Conservation (phyloP, 352 stramenopile species). For the Phytophthora fragariae region DNA sequence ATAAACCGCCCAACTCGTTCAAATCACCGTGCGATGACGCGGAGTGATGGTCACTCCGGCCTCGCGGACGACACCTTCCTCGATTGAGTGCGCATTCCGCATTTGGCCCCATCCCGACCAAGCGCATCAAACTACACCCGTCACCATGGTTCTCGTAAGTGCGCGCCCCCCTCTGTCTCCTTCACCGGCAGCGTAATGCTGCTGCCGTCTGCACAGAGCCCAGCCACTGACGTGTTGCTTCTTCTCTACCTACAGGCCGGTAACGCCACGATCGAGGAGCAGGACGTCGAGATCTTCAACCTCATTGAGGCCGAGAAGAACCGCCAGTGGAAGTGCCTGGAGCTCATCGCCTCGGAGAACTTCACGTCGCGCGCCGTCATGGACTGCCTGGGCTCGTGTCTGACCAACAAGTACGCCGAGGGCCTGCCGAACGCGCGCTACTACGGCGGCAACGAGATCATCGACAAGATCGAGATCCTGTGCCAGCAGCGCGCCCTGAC, state of each 20-base stretch:
- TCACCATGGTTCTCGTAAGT: conserved; percentile 70
- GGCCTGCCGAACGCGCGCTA: conserved; percentile 96
- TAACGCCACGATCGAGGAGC: conserved; percentile 90
- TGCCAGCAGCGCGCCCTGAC: conserved; percentile 95
- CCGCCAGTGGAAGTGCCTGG: conserved; percentile 97
- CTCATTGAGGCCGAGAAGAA: conserved; percentile 99
- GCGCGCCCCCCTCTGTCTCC: not conserved
- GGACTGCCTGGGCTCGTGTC: conserved; percentile 97
- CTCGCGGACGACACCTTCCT: not conserved
- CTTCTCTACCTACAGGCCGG: conserved; percentile 46
- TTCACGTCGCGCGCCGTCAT: conserved; percentile 99
- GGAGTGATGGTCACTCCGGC: conserved; percentile 35
- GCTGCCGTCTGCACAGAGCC: not conserved
- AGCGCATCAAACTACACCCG: conserved; percentile 7
- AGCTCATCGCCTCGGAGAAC: conserved; percentile 99
- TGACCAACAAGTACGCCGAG: conserved; percentile 99
- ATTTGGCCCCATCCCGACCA: conserved; percentile 37
- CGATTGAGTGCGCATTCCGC: conserved; percentile 36
- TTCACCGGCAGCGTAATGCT: not conserved
- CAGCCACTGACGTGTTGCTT: conserved; percentile 2
- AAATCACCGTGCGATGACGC: conserved; percentile 9
- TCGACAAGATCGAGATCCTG: conserved; percentile 97
- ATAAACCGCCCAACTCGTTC: conserved; percentile 31
- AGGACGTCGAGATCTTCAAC: conserved; percentile 98
- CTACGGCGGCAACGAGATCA: conserved; percentile 99